Conservation (phyloP, 139 green algal species). For the Chlamydomonas asymmetrica region DNA sequence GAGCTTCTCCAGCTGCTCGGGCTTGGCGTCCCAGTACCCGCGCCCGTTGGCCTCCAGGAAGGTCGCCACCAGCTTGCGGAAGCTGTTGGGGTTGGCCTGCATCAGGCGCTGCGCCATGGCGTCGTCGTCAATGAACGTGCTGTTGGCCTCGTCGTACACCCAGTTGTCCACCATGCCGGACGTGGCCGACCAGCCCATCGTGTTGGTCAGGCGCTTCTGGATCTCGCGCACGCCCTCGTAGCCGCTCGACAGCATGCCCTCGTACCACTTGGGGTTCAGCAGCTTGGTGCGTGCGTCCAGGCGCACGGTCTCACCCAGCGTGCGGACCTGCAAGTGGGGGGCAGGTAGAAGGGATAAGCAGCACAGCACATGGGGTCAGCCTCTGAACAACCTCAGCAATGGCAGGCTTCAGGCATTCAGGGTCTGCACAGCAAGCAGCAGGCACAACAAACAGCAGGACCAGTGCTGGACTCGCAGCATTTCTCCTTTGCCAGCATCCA, state of each 20-base stretch:
- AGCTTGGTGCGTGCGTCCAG: conserved; percentile 99
- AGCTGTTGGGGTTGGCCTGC: conserved; percentile 96
- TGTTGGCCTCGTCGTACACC: conserved; percentile 99
- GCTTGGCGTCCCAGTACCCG: conserved; percentile 90
- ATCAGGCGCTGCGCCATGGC: conserved; percentile 95
- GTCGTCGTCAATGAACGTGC: conserved; percentile 95
- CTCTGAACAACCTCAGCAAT: not conserved
- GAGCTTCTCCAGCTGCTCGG: conserved; percentile 94
- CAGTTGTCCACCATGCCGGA: conserved; percentile 95
- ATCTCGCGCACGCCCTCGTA: conserved; percentile 99
- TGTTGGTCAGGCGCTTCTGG: conserved; percentile 99
- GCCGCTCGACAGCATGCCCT: conserved; percentile 93
- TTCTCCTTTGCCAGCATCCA: too few relatives aligned
- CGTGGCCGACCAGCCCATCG: conserved; percentile 97
- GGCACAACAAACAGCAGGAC: too few relatives aligned
- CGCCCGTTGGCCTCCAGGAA: conserved; percentile 99
- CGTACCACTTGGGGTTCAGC: conserved; percentile 99
- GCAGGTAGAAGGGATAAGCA: not conserved
- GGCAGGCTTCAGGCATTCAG: conserved; percentile 3
- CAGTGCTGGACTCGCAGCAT: too few relatives aligned
- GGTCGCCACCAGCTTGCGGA: conserved; percentile 85
- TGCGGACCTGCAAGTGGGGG: conserved; percentile 73
- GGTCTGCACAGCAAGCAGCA: not conserved
- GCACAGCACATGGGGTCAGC: not conserved
- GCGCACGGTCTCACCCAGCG: conserved; percentile 92